Conservation (phyloP, 2,329 filamentous ascomycete genomes). For the Chrysoporthe puriensis region DNA sequence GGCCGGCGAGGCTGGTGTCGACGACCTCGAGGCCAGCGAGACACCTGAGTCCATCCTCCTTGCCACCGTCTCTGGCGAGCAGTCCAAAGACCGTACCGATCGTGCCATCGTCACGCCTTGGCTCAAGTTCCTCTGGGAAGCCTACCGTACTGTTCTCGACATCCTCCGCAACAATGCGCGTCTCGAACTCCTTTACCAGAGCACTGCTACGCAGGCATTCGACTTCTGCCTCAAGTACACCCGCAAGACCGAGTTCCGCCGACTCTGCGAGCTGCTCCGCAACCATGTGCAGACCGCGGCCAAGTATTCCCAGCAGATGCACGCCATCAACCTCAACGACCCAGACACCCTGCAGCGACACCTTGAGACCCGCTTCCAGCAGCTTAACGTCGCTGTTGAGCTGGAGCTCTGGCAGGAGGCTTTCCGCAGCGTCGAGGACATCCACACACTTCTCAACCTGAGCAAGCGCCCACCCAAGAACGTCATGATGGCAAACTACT, state of each 20-base stretch:
- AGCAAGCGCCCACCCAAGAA: conserved; percentile 99
- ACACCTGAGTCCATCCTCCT: conserved; percentile 98
- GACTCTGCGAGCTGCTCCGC: conserved; percentile 94
- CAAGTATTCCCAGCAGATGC: conserved; percentile 99
- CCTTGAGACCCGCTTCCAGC: conserved; percentile 96
- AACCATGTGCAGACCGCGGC: conserved; percentile 99
- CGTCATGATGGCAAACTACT: conserved; percentile 99
- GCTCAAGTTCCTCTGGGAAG: conserved; percentile 99
- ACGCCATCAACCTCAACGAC: conserved; percentile 98
- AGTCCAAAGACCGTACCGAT: conserved; percentile 95
- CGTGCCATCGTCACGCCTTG: conserved; percentile 97
- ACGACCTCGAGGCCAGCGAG: conserved; percentile 95
- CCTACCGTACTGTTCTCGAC: conserved; percentile 96
- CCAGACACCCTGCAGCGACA: conserved; percentile 97
- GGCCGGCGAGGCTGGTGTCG: conserved; percentile 73
- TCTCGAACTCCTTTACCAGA: conserved; percentile 97
- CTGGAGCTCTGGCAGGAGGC: conserved; percentile 99
- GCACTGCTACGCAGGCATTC: conserved; percentile 96
- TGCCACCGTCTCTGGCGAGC: conserved; percentile 96
- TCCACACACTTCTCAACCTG: conserved; percentile 93
- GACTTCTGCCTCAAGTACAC: conserved; percentile 98
- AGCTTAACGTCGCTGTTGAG: conserved; percentile 97
- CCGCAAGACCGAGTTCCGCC: conserved; percentile 98
- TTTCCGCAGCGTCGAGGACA: conserved; percentile 98
- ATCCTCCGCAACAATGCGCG: conserved; percentile 99